phyloP scores from a whole-genome alignment of 2,329 filamentous ascomycete genomes.

The Spiromastix sp. region DNA sequence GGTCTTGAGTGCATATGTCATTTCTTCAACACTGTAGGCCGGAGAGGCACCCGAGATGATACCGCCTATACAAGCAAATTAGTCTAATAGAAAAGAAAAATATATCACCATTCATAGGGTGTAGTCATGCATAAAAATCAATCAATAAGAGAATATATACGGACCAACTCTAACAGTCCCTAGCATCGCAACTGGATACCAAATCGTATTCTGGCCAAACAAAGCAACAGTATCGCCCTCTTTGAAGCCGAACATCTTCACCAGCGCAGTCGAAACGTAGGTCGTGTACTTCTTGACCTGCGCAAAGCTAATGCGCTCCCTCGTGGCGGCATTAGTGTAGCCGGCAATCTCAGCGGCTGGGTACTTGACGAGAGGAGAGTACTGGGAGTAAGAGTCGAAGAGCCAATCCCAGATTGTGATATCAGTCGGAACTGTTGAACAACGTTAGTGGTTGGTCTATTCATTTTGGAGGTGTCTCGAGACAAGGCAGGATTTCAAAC shows the following conservation, averaged over 20 bases:
- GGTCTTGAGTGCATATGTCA: constrained; percentile 53
- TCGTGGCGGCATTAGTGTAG: constrained; percentile 49
- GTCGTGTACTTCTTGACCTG: constrained; percentile 48
- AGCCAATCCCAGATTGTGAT: constrained; percentile 53
- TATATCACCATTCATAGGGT: too few relatives aligned
- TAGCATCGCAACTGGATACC: constrained; percentile 56
- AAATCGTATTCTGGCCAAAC: constrained; percentile 55
- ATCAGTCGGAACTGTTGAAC: constrained; percentile 40
- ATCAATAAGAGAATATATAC: constrained; percentile 6
- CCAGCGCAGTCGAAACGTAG: constrained; percentile 50
- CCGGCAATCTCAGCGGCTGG: constrained; percentile 35
- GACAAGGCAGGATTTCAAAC: too few relatives aligned
- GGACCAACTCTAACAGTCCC: constrained; percentile 41
- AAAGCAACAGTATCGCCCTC: constrained; percentile 48
- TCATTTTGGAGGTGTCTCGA: too few relatives aligned
- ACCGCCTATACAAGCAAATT: constrained; percentile 21
- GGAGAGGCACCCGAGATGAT: constrained; percentile 53
- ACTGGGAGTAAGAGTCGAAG: constrained; percentile 40
- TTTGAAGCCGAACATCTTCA: constrained; percentile 44
- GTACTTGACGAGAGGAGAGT: constrained; percentile 38
- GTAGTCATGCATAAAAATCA: constrained; percentile 9
- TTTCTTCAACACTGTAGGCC: constrained; percentile 58
- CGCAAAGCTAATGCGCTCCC: constrained; percentile 48
- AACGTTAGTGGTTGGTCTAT: background rate
- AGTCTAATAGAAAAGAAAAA: constrained; percentile 12